phyloP scores from a whole-genome alignment of 371 early-diverging fungal genomes.

The Mucor saturninus region DNA sequence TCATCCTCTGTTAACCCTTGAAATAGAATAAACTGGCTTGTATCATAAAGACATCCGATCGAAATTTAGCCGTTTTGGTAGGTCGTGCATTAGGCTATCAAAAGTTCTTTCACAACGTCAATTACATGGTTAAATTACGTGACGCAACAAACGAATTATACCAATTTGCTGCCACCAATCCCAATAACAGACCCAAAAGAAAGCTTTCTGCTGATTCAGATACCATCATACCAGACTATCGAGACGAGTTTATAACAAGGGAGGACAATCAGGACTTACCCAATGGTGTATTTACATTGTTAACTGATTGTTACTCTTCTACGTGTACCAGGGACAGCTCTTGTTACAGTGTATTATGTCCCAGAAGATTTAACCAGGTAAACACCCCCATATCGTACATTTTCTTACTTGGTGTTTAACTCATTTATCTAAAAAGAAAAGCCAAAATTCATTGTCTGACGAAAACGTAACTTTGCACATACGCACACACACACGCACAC shows the following conservation, averaged over 20 bases:
- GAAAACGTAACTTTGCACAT: constrained; percentile 14
- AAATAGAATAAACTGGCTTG: constrained; percentile 67
- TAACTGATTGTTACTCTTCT: constrained; percentile 72
- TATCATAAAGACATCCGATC: constrained; percentile 78
- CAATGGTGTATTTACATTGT: constrained; percentile 66
- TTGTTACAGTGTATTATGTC: constrained; percentile 68
- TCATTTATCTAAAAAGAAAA: constrained; percentile 1
- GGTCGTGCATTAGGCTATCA: constrained; percentile 86
- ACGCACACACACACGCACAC: not conserved
- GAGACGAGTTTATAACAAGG: not conserved
- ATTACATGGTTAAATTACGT: constrained; percentile 76
- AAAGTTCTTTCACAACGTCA: constrained; percentile 85
- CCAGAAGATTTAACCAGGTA: constrained; percentile 49
- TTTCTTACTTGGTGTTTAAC: not conserved
- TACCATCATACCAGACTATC: not conserved
- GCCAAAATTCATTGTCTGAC: constrained; percentile 23
- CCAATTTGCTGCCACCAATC: constrained; percentile 48
- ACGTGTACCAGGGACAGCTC: constrained; percentile 58
- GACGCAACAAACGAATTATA: constrained; percentile 81
- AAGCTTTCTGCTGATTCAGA: constrained; percentile 5
- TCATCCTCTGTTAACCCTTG: no score
- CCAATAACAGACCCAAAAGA: not conserved
- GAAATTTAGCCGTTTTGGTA: constrained; percentile 80
- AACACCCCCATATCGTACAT: not conserved
- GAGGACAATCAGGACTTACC: constrained; percentile 12